Evolutionary conservation across 2,329 filamentous ascomycete genomes (phyloP), one percentile per base, ranked within the genome.

Genomic region (Botrytis squamosa): DNA sequence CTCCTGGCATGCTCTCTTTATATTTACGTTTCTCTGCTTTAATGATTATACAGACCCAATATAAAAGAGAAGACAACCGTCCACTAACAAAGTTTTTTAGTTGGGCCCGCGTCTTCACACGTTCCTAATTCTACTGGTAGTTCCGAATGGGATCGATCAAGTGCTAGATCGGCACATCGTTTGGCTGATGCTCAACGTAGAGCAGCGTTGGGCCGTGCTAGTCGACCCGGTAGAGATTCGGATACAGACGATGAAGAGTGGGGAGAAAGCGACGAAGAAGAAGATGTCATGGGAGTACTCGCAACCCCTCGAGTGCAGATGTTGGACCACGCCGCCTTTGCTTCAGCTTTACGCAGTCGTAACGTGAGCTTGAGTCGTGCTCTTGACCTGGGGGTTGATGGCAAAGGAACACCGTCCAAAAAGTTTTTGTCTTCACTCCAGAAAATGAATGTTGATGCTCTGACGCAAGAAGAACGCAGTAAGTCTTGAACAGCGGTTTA

Each of bases 361-460:
- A 68, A 70, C 12, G 65, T 52, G 14, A 52, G 5, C 25, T 25
- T 52, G 25, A 52, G 49, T n/a, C 49, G 49, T 52, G 49, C 49
- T 25, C 25, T 52, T 52, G 25, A 52, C 14, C 49, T 14, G 49
- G 49, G 25, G 1, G n/a, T 5, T 33, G n/a, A 14, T 63, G 29
- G 20, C 20, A 81, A 81, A 60, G 78, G 74, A 44, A 75, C 81
- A 7, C 77, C 79, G 16, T 79, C 80, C 14, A 80, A 78, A 68
- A 75, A 76, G 42, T 77, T 78, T 62, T 72, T 82, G 42, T 77
- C 75, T 29, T 77, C 79, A n/a, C 76, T 82, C 14, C 78, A 80
- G 63, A 74, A 71, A 18, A 70, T 81, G 18, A 78, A 80, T 20
- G n/a, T 78, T 10, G 73, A 77, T 29, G 77, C 78, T 42, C 70